Evolutionary conservation across 1,139 yeast genomes (phyloP).

Genomic region (Dujonia santamariae): DNA sequence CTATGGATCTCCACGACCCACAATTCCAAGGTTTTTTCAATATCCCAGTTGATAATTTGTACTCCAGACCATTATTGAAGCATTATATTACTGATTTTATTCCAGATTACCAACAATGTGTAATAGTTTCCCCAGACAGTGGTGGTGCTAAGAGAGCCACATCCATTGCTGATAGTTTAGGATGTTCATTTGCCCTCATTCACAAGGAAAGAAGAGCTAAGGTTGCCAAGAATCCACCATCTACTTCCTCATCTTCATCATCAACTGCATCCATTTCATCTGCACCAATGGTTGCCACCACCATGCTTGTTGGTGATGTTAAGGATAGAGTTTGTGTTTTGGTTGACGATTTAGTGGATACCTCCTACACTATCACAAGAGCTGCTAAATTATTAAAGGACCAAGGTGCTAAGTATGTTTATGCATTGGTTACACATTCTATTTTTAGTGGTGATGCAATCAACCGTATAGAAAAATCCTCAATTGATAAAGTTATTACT

Average conservation of each 20-base stretch:
- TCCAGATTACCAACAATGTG: slow-evolving; percentile 74
- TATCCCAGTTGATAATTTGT: slow-evolving; percentile 87
- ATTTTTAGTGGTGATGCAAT: slow-evolving; percentile 90
- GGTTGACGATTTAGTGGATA: slow-evolving; percentile 91
- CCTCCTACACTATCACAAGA: slow-evolving; percentile 86
- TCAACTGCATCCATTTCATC: not conserved
- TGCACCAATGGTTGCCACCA: slow-evolving; percentile 50
- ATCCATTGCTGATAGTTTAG: slow-evolving; percentile 85
- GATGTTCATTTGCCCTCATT: slow-evolving; percentile 88
- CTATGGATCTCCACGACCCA: slow-evolving; percentile 97
- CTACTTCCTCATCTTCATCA: slow-evolving; percentile 11
- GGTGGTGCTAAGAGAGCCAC: slow-evolving; percentile 98
- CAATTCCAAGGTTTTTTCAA: slow-evolving; percentile 94
- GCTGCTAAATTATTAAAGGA: slow-evolving; percentile 91
- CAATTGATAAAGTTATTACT: slow-evolving; percentile 80
- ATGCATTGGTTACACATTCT: slow-evolving; percentile 91
- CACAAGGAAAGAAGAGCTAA: slow-evolving; percentile 87
- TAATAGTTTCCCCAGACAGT: slow-evolving; percentile 91
- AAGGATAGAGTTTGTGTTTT: slow-evolving; percentile 78
- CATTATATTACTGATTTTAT: slow-evolving; percentile 73
- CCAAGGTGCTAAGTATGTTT: slow-evolving; percentile 85
- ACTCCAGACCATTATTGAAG: slow-evolving; percentile 79
- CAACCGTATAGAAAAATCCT: slow-evolving; percentile 61
- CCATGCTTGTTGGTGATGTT: slow-evolving; percentile 94
- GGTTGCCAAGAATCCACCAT: slow-evolving; percentile 30